Conservation (phyloP, 2,329 filamentous ascomycete genomes). For the Fusarium sp. region DNA sequence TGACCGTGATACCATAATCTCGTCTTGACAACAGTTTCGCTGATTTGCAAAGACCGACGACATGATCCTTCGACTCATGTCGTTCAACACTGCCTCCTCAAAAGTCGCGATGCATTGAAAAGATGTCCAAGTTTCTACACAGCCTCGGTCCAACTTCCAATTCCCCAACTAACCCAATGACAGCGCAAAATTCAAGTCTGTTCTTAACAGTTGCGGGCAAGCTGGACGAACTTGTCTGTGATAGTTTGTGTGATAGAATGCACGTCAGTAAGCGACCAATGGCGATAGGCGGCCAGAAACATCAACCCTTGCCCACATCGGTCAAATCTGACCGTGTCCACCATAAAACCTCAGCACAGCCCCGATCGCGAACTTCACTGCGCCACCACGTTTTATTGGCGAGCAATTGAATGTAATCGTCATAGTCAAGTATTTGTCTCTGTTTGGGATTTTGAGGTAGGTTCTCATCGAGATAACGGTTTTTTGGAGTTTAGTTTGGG, state of each 20-base stretch:
- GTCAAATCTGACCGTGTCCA: constrained; percentile 5
- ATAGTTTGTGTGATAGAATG: background rate
- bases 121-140: background rate
- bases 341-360: constrained; percentile 1
- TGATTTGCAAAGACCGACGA: no score
- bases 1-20: background rate
- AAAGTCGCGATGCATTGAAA: background rate
- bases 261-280: background rate
- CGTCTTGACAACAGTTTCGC: no score
- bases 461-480: background rate
- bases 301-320: background rate
- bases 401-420: background rate
- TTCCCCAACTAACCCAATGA: background rate
- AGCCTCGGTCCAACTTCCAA: background rate
- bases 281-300: background rate
- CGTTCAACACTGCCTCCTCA: background rate
- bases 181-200: background rate
- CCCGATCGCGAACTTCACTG: background rate
- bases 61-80: background rate
- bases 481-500: background rate
- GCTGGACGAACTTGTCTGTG: background rate
- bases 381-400: background rate
- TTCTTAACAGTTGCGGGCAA: background rate
- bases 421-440: background rate
- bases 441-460: background rate